A percentile compares a stretch with the other conserved stretches of the same genome.
These are phyloP conservation scores for Oropetium thomaeum DNA, from an alignment of 176 grass and related monocot genomes.

Conservation along the genomic window DNA sequence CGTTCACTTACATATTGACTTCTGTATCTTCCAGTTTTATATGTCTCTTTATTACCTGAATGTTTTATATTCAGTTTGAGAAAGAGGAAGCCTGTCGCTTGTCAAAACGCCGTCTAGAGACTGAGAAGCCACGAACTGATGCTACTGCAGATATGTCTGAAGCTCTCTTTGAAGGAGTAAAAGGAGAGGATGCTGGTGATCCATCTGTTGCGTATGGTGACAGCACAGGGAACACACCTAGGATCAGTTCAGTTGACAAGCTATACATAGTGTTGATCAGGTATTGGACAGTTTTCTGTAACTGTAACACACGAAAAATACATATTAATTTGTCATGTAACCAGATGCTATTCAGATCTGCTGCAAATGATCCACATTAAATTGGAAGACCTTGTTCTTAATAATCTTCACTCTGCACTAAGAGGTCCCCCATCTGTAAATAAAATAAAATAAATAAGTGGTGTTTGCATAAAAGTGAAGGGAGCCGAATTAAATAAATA, in stretches of 20 bases:
- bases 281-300: conserved; percentile 29
- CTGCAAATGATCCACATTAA: conserved; percentile 4
- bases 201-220: conserved; percentile 65
- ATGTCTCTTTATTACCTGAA: conserved; percentile 23
- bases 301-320: not conserved
- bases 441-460: not conserved
- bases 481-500: not conserved
- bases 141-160: conserved; percentile 82
- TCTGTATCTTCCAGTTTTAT: conserved; percentile 10
- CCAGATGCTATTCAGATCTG: not conserved
- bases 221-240: conserved; percentile 54
- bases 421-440: not conserved
- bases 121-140: conserved; percentile 51
- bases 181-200: conserved; percentile 68
- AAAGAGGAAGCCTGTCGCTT: conserved; percentile 56
- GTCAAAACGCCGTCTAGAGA: conserved; percentile 55
- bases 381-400: not conserved
- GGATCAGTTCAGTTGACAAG: conserved; percentile 65
- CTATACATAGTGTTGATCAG: conserved; percentile 87
- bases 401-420: not conserved
- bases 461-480: not conserved
- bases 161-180: conserved; percentile 81
- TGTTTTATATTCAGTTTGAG: conserved; percentile 58
- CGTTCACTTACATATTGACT: not conserved
- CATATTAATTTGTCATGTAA: conserved; percentile 1